Evolutionary conservation across 2,329 filamentous ascomycete genomes (phyloP), one percentile per base, ranked within the genome.

Genomic region (Dactylellina haptotyla): DNA sequence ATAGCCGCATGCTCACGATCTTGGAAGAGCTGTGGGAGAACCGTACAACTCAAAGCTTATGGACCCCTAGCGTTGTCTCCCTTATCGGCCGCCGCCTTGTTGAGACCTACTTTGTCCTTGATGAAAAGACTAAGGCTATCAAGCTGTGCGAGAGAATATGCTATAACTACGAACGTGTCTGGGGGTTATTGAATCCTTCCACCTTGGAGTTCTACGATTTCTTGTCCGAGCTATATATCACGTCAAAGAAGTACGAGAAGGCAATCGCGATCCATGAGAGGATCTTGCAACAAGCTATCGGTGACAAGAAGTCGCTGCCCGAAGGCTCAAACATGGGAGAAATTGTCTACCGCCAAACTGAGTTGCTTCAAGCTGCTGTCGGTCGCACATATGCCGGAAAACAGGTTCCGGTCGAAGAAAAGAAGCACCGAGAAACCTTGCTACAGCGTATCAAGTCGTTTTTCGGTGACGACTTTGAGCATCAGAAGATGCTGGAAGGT

Each of bases 101-200:
- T 54, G 83, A 83, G 77, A 84, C 84, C 1, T 84, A 84, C 53
- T 86, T 84, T 80, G 82, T 84, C 43, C 82, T 83, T 30, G 82
- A 82, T 41, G 80, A 83, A 48, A 81, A 82, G 46, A 79, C 82
- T 72, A 80, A 80, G 1, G 81, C 83, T 9, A 81, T 83, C 43
- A 80, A 81, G 56, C 82, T 86, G 1, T 83, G 82, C 78, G 84
- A 85, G 76, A 83, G 85, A 77, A 85, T 86, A 65, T 83, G 83
- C 39, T 86, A 86, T 80, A 86, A 86, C 77, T 81, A 86, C 74
- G 83, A 83, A 9, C 83, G 85, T 20, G 84, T 84, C 4, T 84
- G 84, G 78, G 85, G 85, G 2, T 81, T 82, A 28, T 81, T 82
- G 6, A 82, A 85, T 46, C 80, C 81, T 0, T 80, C 83, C 26